Evolutionary conservation across 345 rosid genomes (phyloP).

Genomic region (Eucalyptus regnans): DNA sequence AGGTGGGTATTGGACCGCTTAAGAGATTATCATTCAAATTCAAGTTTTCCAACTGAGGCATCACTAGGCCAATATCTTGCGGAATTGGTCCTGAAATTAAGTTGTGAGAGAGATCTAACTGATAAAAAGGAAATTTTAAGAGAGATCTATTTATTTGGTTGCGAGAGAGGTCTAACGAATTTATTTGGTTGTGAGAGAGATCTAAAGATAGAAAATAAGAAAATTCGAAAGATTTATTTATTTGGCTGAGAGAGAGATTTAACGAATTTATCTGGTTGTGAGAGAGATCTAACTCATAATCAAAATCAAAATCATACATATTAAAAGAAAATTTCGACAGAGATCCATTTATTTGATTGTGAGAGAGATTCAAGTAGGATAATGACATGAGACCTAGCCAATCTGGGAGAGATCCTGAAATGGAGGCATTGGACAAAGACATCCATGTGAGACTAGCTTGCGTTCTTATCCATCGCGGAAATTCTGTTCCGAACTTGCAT

Average conservation of each 20-base stretch:
- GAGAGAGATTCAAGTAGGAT: fast-evolving
- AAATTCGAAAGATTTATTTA: no score
- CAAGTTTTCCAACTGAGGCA: fast-evolving
- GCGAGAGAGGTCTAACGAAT: not conserved
- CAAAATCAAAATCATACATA: no score
- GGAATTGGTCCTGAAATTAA: not conserved
- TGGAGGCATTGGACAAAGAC: not conserved
- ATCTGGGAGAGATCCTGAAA: not conserved
- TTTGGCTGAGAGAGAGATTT: no score
- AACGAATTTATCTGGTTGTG: no score
- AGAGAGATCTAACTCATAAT: no score
- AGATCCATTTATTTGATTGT: not conserved
- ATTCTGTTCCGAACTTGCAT: not conserved
- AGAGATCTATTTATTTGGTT: not conserved
- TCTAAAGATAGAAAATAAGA: not conserved
- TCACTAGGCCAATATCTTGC: fast-evolving
- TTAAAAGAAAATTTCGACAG: not conserved
- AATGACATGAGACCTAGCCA: not conserved
- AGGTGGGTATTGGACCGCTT: not conserved
- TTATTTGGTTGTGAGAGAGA: not conserved
- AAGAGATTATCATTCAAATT: not conserved
- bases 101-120: not conserved
- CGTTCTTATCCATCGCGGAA: not conserved
- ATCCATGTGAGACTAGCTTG: fast-evolving
- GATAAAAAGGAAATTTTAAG: fast-evolving